Percentiles rank a stretch among this genome's conserved stretches.
Evolutionary conservation across 2,329 filamentous ascomycete genomes (phyloP).

Genomic region (Ascocoryne sarcoides): DNA sequence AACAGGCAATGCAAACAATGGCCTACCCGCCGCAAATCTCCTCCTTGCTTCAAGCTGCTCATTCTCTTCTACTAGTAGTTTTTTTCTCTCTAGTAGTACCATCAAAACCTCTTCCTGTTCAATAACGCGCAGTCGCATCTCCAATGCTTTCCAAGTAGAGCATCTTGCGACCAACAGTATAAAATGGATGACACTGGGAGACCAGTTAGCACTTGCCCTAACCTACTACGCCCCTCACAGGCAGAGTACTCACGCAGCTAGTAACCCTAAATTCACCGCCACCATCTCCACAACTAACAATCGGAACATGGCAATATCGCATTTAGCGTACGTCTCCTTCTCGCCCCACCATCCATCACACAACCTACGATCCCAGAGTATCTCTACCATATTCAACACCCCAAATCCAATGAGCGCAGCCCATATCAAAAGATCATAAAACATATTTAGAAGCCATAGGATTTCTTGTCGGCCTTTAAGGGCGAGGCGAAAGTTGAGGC

Average conservation of each 20-base stretch:
- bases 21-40: neutral
- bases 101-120: constrained; percentile 8
- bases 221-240: neutral
- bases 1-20: constrained; percentile 2
- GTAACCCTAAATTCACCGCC: constrained; percentile 8
- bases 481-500: too few relatives aligned
- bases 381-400: constrained; percentile 11
- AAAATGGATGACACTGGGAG: too few relatives aligned
- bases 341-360: constrained; percentile 10
- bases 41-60: constrained; percentile 6
- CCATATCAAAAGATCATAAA: constrained; percentile 10
- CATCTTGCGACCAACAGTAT: too few relatives aligned
- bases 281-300: constrained; percentile 13
- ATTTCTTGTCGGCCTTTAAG: too few relatives aligned
- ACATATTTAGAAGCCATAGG: constrained; percentile 8
- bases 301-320: constrained; percentile 8
- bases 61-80: constrained; percentile 5
- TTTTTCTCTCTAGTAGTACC: constrained; percentile 7
- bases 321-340: constrained; percentile 10
- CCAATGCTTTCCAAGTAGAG: too few relatives aligned
- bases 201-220: too few relatives aligned
- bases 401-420: constrained; percentile 9
- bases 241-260: constrained; percentile 8
- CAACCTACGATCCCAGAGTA: constrained; percentile 10
- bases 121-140: too few relatives aligned